phyloP scores from a whole-genome alignment of 2,329 filamentous ascomycete species.

The Coleophoma crateriformis region DNA sequence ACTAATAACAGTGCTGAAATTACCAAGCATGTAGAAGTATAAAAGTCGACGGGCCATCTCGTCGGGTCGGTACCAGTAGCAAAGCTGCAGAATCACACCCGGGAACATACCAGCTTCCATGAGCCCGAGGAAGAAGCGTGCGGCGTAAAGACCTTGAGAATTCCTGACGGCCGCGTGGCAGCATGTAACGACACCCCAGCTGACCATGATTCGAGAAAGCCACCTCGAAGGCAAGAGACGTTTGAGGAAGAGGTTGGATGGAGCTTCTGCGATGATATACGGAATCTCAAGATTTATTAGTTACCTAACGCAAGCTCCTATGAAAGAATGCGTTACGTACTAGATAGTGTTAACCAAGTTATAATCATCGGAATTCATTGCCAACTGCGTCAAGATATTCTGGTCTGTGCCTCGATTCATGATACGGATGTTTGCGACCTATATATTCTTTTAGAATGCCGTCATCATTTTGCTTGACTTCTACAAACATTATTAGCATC shows the following conservation, averaged over 20 bases:
- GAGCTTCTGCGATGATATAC: slow-evolving; percentile 32
- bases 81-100: slow-evolving; percentile 36
- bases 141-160: slow-evolving; percentile 1
- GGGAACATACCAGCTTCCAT: slow-evolving; percentile 36
- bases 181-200: slow-evolving; percentile 1
- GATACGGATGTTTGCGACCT: slow-evolving; percentile 30
- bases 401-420: slow-evolving; percentile 28
- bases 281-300: slow-evolving; percentile 18
- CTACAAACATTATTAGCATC: slow-evolving; percentile 17
- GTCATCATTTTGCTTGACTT: not conserved
- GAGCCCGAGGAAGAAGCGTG: slow-evolving; percentile 3
- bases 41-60: slow-evolving; percentile 39
- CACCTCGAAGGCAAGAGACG: slow-evolving; percentile 27
- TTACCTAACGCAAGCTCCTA: not conserved
- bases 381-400: slow-evolving; percentile 16
- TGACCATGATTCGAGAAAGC: slow-evolving; percentile 28
- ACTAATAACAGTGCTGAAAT: slow-evolving; percentile 34
- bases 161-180: slow-evolving; percentile 4
- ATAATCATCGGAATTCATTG: slow-evolving; percentile 25
- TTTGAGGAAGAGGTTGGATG: slow-evolving; percentile 31
- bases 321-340: slow-evolving; percentile 20
- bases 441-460: slow-evolving; percentile 4
- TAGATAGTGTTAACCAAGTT: slow-evolving; percentile 29
- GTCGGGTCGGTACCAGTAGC: slow-evolving; percentile 42
- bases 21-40: slow-evolving; percentile 38